Conservation (phyloP, 2,329 filamentous ascomycete genomes). For the Calonectria pteridis region DNA sequence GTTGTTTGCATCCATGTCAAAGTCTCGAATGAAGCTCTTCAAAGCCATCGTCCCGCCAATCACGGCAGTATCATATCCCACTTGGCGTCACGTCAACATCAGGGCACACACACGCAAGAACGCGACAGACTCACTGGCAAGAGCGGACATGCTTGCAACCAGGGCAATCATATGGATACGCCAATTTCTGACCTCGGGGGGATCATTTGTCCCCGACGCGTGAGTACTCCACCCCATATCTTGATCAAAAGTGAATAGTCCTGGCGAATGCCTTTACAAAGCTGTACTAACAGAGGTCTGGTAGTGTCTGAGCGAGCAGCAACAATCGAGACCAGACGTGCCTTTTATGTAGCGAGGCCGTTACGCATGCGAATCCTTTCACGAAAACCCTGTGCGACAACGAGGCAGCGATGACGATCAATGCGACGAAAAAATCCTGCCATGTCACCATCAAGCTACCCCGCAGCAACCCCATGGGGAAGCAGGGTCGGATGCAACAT, state of each 20-base stretch:
- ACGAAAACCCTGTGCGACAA: not conserved
- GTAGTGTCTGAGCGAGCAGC: not conserved
- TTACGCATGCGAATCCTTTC: not conserved
- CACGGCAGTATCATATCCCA: conserved; percentile 54
- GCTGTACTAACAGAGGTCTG: not conserved
- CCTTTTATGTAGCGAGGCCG: not conserved
- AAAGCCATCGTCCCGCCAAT: conserved; percentile 56
- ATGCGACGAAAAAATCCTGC: not conserved
- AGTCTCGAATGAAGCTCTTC: conserved; percentile 53
- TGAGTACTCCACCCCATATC: conserved; percentile 46
- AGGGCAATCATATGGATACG: conserved; percentile 49
- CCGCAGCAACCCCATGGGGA: conserved; percentile 41
- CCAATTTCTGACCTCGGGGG: conserved; percentile 51
- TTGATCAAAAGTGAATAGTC: not conserved
- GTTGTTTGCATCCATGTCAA: conserved; percentile 45
- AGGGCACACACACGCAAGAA: not conserved
- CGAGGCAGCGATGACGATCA: not conserved
- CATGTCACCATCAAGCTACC: conserved; percentile 12
- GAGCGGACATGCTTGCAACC: conserved; percentile 50
- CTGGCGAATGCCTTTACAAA: not conserved
- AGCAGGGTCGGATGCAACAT: conserved; percentile 19
- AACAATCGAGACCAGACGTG: not conserved
- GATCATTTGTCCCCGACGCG: conserved; percentile 53
- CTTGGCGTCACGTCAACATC: conserved; percentile 25
- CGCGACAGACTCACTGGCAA: conserved; percentile 45